A percentile compares a stretch with the other conserved stretches of the same genome.
These are phyloP conservation scores for Saccharomyces hybrid DNA, from an alignment of 1,139 yeast genomes.

Conservation along the genomic window DNA sequence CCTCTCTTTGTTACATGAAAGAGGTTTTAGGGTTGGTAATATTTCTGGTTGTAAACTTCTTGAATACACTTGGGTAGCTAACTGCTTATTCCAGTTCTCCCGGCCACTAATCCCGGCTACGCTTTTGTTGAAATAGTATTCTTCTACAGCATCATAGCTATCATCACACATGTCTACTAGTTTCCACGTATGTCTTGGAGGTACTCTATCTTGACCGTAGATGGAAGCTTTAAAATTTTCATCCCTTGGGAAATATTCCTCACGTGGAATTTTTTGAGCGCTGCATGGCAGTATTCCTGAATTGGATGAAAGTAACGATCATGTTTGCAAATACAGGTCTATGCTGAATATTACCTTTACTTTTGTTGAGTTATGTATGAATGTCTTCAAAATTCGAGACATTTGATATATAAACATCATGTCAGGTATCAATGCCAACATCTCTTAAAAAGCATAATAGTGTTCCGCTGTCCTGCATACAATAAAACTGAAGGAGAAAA, in stretches of 20 bases:
- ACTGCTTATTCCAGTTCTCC: conserved; percentile 1
- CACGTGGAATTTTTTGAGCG: background rate
- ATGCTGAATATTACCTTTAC: background rate
- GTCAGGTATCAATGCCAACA: background rate
- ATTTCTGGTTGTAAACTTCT: conserved; percentile 5
- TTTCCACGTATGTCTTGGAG: background rate
- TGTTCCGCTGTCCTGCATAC: background rate
- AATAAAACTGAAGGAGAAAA: background rate
- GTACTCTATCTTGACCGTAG: background rate
- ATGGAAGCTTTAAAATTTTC: background rate
- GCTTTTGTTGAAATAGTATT: conserved; percentile 1
- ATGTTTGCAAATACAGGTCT: background rate
- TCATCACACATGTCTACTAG: background rate
- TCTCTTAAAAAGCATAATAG: background rate
- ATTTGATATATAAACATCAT: background rate
- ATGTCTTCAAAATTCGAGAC: background rate
- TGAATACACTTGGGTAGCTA: conserved; percentile 1
- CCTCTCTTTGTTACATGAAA: background rate
- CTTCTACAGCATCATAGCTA: conserved; percentile 2
- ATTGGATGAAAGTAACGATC: background rate
- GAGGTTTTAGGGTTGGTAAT: conserved; percentile 3
- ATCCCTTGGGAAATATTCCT: background rate
- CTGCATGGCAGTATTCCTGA: background rate
- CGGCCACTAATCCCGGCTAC: background rate
- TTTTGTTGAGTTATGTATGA: background rate